Percentiles rank a stretch among this genome's conserved stretches.
Conservation (phyloP, 75 land plant species). For the Selaginella moellendorffii region DNA sequence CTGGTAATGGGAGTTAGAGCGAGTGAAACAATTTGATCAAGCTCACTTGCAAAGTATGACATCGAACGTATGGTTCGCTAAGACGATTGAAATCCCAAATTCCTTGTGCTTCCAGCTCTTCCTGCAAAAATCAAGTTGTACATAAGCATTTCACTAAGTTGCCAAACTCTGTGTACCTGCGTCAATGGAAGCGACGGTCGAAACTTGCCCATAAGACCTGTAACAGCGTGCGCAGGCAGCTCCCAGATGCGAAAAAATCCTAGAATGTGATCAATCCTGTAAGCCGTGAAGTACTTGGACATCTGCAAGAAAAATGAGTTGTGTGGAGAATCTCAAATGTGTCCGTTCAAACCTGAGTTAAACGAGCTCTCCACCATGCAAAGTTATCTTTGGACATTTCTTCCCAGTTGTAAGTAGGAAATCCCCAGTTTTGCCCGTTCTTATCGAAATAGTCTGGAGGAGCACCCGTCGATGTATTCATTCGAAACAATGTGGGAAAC, state of each 20-base stretch:
- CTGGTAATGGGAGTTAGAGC: slow-evolving; percentile 19
- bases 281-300: slow-evolving; percentile 93
- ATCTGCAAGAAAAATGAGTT: slow-evolving; percentile 37
- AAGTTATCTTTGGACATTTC: slow-evolving; percentile 99
- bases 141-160: background rate
- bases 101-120: slow-evolving; percentile 86
- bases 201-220: slow-evolving; percentile 81
- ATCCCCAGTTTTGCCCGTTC: slow-evolving; percentile 99
- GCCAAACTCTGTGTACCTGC: slow-evolving; percentile 37
- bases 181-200: slow-evolving; percentile 87
- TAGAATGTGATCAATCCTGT: slow-evolving; percentile 92
- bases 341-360: slow-evolving; percentile 52
- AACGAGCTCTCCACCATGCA: slow-evolving; percentile 93
- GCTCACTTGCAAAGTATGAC: slow-evolving; percentile 43
- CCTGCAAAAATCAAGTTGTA: slow-evolving; percentile 26
- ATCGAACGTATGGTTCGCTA: slow-evolving; percentile 60
- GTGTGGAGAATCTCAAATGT: slow-evolving; percentile 1
- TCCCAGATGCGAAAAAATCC: slow-evolving; percentile 99
- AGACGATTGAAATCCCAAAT: slow-evolving; percentile 89
- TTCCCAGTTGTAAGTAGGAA: slow-evolving; percentile 98
- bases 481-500: slow-evolving; percentile 79
- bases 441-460: slow-evolving; percentile 98
- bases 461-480: slow-evolving; percentile 97
- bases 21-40: too few relatives aligned
- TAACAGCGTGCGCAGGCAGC: slow-evolving; percentile 82